phyloP scores from a whole-genome alignment of 2,329 filamentous ascomycete genomes.

The Leptosphaerulina australis region DNA sequence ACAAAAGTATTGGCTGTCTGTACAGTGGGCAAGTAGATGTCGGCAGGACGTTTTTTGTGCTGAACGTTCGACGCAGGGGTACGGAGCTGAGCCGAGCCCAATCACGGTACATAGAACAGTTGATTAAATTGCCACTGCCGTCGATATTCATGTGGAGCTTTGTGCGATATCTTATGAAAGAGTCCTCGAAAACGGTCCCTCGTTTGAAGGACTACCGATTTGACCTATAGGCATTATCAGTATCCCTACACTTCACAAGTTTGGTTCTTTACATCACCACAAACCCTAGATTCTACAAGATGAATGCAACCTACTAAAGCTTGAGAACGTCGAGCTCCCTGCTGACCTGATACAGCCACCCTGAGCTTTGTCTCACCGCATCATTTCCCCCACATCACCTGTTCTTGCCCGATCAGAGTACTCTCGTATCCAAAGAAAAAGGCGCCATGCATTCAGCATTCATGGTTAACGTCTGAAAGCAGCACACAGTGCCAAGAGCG shows the following conservation, averaged over 20 bases:
- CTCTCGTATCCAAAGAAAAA: conserved; percentile 14
- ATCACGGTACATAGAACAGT: conserved; percentile 1
- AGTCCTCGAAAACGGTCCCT: background rate
- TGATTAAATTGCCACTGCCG: background rate
- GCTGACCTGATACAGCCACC: conserved; percentile 30
- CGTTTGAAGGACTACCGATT: conserved; percentile 9
- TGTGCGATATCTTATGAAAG: conserved; percentile 11
- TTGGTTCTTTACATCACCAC: conserved; percentile 6
- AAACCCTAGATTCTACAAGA: conserved; percentile 1
- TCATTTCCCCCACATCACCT: conserved; percentile 29
- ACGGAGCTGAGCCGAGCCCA: background rate
- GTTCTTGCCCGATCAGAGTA: conserved; percentile 14
- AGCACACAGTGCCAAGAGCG: conserved; percentile 19
- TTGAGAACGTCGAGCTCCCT: conserved; percentile 17
- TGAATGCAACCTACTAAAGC: conserved; percentile 18
- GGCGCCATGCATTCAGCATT: conserved; percentile 19
- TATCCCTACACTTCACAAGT: conserved; percentile 4
- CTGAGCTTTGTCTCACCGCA: conserved; percentile 27
- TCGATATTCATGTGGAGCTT: conserved; percentile 5
- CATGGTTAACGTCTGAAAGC: conserved; percentile 22
- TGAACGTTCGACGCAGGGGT: conserved; percentile 7
- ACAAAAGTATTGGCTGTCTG: conserved; percentile 9
- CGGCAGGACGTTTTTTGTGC: conserved; percentile 5
- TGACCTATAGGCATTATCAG: background rate
- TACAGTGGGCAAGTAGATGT: conserved; percentile 2